Evolutionary conservation across 2,329 filamentous ascomycete species (phyloP), one percentile per base, ranked within the genome.

Genomic region (Talaromyces piceae): DNA sequence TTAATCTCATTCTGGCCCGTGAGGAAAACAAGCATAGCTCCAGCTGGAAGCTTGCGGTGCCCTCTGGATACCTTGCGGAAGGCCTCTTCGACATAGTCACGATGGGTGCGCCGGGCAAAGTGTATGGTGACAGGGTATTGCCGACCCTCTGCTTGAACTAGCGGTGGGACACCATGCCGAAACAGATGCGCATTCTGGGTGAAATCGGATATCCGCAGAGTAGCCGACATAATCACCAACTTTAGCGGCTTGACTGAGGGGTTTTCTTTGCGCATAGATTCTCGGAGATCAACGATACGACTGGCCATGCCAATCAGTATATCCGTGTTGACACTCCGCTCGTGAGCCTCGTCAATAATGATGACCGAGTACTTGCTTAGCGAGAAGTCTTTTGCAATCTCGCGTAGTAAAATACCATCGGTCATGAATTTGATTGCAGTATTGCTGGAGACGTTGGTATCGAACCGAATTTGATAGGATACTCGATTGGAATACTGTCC

Each of bases 361-460:
- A 98, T 87, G 12, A 87, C 87, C 0, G 91, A 96, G 68, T 98
- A 98, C 60, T 94, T 94, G 46, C 79, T 82, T 41, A 98, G 72
- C 0, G 88, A 79, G 62, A 97, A 89, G 64, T 98, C 93, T 57
- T 93, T 84, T 0, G 88, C 84, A 49, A 96, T 86, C 68, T 98
- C 93, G 51, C 93, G 84, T 8, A 98, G 78, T 54, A 98, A 75
- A 25, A 98, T 90, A 78, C 93, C 93, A 68, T 98, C 93, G 0
- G 93, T 98, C 91, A 98, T 96, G 72, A 97, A 98, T 67, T 98
- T 98, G 67, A 98, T 82, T 5, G 88, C 87, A 0, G 93, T 98
- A 48, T 89, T 85, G 25, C 83, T 76, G 45, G 83, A 82, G 1
- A 87, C 83, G 0, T 84, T 91, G 46, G 86, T 89, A 64, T 98